Percentiles rank a stretch among this genome's conserved stretches.
phyloP scores from a whole-genome alignment of 106 monocot genomes.

The Posidonia australis region DNA sequence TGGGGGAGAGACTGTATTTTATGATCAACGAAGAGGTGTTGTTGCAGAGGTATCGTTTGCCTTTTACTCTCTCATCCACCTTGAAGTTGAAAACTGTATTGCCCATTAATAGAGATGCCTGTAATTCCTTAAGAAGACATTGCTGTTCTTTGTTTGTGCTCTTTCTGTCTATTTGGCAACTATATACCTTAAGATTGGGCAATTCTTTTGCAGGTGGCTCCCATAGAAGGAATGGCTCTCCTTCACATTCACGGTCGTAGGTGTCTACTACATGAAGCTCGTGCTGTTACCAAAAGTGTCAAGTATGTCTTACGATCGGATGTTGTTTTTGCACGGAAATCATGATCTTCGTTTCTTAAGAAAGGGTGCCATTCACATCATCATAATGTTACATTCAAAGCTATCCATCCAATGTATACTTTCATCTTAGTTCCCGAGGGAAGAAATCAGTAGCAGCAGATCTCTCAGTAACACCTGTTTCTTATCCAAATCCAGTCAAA shows the following conservation, averaged over 20 bases:
- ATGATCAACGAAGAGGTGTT: conserved; percentile 48
- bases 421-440: too few species aligned
- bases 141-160: background rate
- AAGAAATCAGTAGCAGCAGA: too few species aligned
- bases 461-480: too few species aligned
- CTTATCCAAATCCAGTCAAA: too few species aligned
- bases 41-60: conserved; percentile 53
- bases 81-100: background rate
- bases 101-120: background rate
- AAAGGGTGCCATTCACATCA: too few species aligned
- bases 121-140: too few species aligned
- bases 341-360: background rate
- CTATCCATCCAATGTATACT: too few species aligned
- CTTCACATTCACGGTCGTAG: conserved; percentile 79
- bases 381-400: too few species aligned
- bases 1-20: conserved; percentile 94
- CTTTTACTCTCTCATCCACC: background rate
- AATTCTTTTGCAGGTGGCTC: conserved; percentile 57
- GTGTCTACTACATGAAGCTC: conserved; percentile 97
- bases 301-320: conserved; percentile 88
- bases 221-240: conserved; percentile 80
- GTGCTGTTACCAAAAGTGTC: conserved; percentile 54
- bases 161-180: too few species aligned
- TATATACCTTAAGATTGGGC: background rate
- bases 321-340: conserved; percentile 56